Evolutionary conservation across 2,329 filamentous ascomycete genomes (phyloP), one percentile per base, ranked within the genome.

Genomic region (Lasiodiplodia hormozganensis): DNA sequence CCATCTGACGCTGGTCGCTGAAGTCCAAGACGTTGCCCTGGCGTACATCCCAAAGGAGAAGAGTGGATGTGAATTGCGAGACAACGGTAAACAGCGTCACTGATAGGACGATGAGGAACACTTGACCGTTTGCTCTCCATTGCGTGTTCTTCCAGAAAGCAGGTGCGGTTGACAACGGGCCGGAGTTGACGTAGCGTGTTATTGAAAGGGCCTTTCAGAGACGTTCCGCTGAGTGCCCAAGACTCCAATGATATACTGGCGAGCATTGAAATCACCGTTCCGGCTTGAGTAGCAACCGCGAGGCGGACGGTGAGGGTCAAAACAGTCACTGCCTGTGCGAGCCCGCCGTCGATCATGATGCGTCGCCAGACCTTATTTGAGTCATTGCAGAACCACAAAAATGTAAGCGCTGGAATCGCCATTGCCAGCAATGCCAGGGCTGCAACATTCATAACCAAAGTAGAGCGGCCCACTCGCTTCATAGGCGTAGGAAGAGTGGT

Each of bases 341-440:
- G 36, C 38, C 58, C 31, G 58, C 58, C 58, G 7, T 21, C 23
- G 34, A 62, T 16, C 58, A 62, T 51, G n/a, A 62, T 28, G 28
- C n/a, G 16, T n/a, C 58, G 38, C 58, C 58, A 62, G 14, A 7
- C 8, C 14, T 18, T 16, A 10, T 49, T 49, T 14, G 10, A n/a
- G 25, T 31, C 23, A 10, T 25, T 34, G 16, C 58, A 40, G 34
- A 62, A 51, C 58, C 58, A 62, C 5, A 62, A 23, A 28, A 51
- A 62, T 2, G 58, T 16, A 3, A 62, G 14, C 3, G 16, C 21
- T 34, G 40, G 28, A 12, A 43, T 43, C 14, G 36, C 57, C 7
- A 31, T 11, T 16, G 21, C 16, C 25, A 49, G 40, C 23, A 49
- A 34, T 36, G 25, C 25, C 31, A 31, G 7, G 31, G 54, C 31